phyloP scores from a whole-genome alignment of 192 early-diverging fungal species.

The Gaertneriomyces semiglobifer region DNA sequence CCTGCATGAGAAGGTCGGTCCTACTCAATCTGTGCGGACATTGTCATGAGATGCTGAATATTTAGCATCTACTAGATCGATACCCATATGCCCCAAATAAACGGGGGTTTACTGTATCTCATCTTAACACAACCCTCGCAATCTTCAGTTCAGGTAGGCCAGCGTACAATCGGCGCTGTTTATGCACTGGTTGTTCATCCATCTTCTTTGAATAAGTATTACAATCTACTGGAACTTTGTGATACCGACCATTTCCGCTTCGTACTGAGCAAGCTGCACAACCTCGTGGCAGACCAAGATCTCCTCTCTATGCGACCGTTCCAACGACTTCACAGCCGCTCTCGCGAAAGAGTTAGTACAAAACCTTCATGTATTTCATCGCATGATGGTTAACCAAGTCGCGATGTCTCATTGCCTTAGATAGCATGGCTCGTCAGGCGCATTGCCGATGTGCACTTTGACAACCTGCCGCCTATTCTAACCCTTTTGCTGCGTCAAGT shows the following conservation, averaged over 20 bases:
- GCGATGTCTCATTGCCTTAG: not conserved
- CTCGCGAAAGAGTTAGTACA: too few relatives aligned
- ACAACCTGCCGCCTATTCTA: conserved; percentile 10
- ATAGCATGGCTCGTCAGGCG: conserved; percentile 4
- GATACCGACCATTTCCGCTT: conserved; percentile 9
- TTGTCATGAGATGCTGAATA: too few relatives aligned
- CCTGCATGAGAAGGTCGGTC: conserved; percentile 17
- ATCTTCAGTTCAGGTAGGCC: too few relatives aligned
- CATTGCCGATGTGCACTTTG: conserved; percentile 8
- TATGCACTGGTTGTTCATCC: too few relatives aligned
- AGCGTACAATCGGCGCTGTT: too few relatives aligned
- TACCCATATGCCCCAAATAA: conserved; percentile 1
- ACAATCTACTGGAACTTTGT: conserved; percentile 5
- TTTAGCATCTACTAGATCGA: not conserved
- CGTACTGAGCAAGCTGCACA: conserved; percentile 5
- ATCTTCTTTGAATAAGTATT: not conserved
- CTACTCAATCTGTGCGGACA: not conserved
- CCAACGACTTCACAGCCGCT: conserved; percentile 2
- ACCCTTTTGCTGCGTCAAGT: conserved; percentile 14
- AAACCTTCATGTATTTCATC: too few relatives aligned
- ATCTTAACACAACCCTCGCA: conserved; percentile 1
- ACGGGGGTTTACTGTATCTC: conserved; percentile 16
- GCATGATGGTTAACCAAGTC: too few relatives aligned
- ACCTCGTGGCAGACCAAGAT: conserved; percentile 13
- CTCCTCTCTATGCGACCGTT: conserved; percentile 14